Percentiles rank a stretch among this genome's conserved stretches.
Conservation (phyloP, 2,329 filamentous ascomycete genomes). For the Chrysosporium queenslandicum region DNA sequence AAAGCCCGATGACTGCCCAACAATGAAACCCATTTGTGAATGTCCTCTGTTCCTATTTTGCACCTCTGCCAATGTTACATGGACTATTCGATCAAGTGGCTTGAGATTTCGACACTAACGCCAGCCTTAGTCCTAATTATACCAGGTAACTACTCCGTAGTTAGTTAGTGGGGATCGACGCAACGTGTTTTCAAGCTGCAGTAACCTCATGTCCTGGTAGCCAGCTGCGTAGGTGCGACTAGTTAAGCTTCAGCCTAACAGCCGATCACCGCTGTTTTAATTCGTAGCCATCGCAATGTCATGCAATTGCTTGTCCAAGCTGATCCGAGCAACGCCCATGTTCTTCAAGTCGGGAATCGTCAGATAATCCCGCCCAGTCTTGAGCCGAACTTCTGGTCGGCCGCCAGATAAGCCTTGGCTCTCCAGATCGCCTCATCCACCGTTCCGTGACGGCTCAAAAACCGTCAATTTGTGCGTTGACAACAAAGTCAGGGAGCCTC, state of each 20-base stretch:
- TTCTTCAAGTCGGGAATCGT: slow-evolving; percentile 13
- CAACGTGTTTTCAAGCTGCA: no score
- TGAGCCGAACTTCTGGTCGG: slow-evolving; percentile 23
- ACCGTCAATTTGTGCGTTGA: slow-evolving; percentile 48
- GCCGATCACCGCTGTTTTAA: not conserved
- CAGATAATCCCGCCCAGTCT: slow-evolving; percentile 12
- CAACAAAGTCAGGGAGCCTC: slow-evolving; percentile 40
- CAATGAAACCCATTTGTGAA: no score
- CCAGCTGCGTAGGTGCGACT: not conserved
- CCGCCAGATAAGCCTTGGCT: slow-evolving; percentile 45
- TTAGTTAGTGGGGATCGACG: no score
- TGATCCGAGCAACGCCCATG: slow-evolving; percentile 13
- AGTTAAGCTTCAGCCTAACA: not conserved
- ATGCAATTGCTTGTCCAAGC: slow-evolving; percentile 13
- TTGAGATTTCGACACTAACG: no score
- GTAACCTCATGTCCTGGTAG: no score
- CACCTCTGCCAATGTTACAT: no score
- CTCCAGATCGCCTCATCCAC: slow-evolving; percentile 41
- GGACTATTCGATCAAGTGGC: no score
- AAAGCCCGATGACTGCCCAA: no score
- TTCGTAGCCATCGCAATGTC: slow-evolving; percentile 16
- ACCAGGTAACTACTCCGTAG: no score
- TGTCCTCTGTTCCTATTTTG: no score
- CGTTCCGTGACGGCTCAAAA: slow-evolving; percentile 32
- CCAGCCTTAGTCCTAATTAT: no score